Base-by-base conservation (phyloP, 169 alveolate species). In the Besnoitia besnoiti region DNA sequence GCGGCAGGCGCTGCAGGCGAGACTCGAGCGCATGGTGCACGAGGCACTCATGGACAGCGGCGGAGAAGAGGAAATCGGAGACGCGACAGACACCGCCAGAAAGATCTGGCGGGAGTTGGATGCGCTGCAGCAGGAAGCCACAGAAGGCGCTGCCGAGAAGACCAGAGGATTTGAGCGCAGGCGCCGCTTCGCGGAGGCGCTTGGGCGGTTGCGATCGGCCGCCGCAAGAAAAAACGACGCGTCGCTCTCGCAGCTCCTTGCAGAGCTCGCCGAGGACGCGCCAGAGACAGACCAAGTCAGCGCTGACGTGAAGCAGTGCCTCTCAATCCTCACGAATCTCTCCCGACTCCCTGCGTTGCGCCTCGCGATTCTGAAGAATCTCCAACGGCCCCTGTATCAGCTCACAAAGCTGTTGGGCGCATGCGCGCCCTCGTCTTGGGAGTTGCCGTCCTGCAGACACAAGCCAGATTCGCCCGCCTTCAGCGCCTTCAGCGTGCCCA, bases 301-400 rank as follows among this genome's bases (percentile, higher is more conserved):
- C 35, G 35, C 30, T 0, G 87, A 4, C 14, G 87, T 27, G 49
- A 24, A 77, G 47, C 87, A 77, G 55, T 37, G 61, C 12, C 55
- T 77, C 44, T 37, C 49, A n/a, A 77, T 77, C 16, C 12, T 77
- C n/a, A 77, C 87, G 7, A 77, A 77, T 44, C 55, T 77, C 40
- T 2, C 59, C 10, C 87, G 55, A 4, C 40, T 30, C 27, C 3
- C 61, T 39, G 30, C 40, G 19, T 37, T 37, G 40, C 87, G 87
- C 50, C 10, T 42, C 19, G 30, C 19, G 33, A 42, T 77, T 77
- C 87, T 77, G 30, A 39, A 27, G 30, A 19, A 77, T 27, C 87
- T 77, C 1, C 49, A 39, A 30, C 40, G 14, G 59, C 21, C 49
- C 21, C 40, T 77, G 10, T 55, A 39, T 1, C 87, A 77, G 30